Evolutionary conservation across 2,329 filamentous ascomycete genomes (phyloP), one percentile per base, ranked within the genome.

Genomic region (Sodiomyces alkalinus): DNA sequence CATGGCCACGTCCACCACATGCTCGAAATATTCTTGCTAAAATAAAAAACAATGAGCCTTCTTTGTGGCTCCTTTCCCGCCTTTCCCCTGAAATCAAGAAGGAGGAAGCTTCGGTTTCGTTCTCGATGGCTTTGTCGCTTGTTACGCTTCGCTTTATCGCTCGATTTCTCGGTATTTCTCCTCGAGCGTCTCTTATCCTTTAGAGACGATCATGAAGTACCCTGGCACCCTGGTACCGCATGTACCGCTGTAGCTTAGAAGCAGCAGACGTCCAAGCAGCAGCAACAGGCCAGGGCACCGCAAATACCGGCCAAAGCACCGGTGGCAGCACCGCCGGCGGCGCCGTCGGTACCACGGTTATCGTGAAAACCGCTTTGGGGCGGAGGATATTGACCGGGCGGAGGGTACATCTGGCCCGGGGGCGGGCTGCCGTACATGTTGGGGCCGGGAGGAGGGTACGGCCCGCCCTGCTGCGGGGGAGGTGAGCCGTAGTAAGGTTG

Each of bases 211-310:
- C n/a, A n/a, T n/a, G n/a, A n/a, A n/a, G n/a, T n/a, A n/a, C n/a
- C n/a, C n/a, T n/a, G n/a, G n/a, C n/a, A n/a, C n/a, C n/a, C n/a
- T n/a, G n/a, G n/a, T n/a, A n/a, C n/a, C n/a, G n/a, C n/a, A n/a
- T n/a, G n/a, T n/a, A n/a, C n/a, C n/a, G n/a, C n/a, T n/a, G n/a
- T 17, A 4, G 18, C 32, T 48, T 61, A 72, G 41, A 68, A 69
- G n/a, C 71, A 43, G 24, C 55, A 51, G 38, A n/a, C n/a, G n/a
- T 72, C 67, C 41, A 72, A 44, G 42, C 67, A 72, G 49, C 67
- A 72, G 44, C 67, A 72, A 45, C 65, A 70, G 2, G 67, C 67
- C 34, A 67, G 42, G 36, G 55, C 54, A 11, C 62, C 66, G 11
- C 68, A 39, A 29, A 68, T 43, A 22, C 59, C 62, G 19, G 57